Evolutionary conservation across 805 yeast genomes (phyloP).

Genomic region (Candida maris): DNA sequence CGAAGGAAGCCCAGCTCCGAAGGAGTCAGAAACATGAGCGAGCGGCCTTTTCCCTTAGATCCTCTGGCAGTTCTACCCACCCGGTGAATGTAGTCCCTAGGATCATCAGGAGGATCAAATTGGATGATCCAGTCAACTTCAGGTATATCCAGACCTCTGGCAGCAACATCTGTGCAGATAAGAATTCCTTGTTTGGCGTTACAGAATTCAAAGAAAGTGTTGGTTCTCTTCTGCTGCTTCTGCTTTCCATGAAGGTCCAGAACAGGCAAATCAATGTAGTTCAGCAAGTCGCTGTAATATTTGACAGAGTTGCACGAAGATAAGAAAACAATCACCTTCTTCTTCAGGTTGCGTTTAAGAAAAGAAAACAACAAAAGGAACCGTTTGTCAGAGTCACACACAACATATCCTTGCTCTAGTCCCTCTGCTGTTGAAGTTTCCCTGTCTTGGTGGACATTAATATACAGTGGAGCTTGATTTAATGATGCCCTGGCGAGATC

Average conservation of each 20-base stretch:
- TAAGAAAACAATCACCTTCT: slow-evolving; percentile 89
- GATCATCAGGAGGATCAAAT: slow-evolving; percentile 99
- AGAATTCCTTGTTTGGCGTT: slow-evolving; percentile 93
- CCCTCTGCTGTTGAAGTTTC: slow-evolving; percentile 93
- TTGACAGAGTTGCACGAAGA: slow-evolving; percentile 97
- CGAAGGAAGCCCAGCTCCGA: slow-evolving; percentile 91
- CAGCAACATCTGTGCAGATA: slow-evolving; percentile 97
- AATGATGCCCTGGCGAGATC: slow-evolving; percentile 95
- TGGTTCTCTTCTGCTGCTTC: slow-evolving; percentile 97
- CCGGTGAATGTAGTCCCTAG: slow-evolving; percentile 97
- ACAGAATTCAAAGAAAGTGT: slow-evolving; percentile 96
- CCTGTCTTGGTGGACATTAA: slow-evolving; percentile 83
- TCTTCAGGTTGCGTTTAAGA: slow-evolving; percentile 86
- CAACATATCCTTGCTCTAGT: slow-evolving; percentile 97
- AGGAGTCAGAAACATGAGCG: slow-evolving; percentile 93
- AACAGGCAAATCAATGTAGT: slow-evolving; percentile 95
- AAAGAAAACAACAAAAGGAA: slow-evolving; percentile 87
- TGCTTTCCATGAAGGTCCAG: slow-evolving; percentile 96
- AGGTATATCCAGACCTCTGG: slow-evolving; percentile 98
- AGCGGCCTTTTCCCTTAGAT: slow-evolving; percentile 81
- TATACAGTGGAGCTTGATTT: slow-evolving; percentile 88
- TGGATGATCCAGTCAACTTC: slow-evolving; percentile 99
- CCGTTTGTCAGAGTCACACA: slow-evolving; percentile 93
- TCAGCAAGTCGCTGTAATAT: slow-evolving; percentile 89
- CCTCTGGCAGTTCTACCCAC: slow-evolving; percentile 99